Conservation (phyloP, 345 rosid genomes). For the Syzygium aromaticum region DNA sequence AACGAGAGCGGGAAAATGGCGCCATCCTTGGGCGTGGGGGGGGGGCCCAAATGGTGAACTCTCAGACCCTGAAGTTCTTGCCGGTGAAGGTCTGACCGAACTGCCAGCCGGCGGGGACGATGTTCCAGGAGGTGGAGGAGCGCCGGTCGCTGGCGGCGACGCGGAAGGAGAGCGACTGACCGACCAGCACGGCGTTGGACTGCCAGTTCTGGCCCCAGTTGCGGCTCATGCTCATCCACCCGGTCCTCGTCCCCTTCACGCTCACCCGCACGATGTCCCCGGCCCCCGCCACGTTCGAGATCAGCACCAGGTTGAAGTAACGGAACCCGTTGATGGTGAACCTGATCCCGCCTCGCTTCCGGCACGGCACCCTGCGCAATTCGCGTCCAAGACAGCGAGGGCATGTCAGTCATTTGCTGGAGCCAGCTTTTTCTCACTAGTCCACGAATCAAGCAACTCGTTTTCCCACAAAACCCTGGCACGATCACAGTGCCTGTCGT, state of each 20-base stretch:
- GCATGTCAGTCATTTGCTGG: not conserved
- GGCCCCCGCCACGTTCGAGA: slow-evolving; percentile 4
- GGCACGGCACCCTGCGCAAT: not conserved
- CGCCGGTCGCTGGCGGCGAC: slow-evolving; percentile 1
- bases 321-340: slow-evolving; percentile 6
- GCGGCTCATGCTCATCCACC: slow-evolving; percentile 6
- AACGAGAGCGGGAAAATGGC: not conserved
- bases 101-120: not conserved
- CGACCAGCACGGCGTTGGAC: not conserved
- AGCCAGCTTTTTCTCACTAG: not conserved
- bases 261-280: slow-evolving; percentile 3
- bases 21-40: not conserved
- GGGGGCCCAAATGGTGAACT: not conserved
- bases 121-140: slow-evolving; percentile 5
- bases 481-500: not conserved
- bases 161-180: slow-evolving; percentile 4
- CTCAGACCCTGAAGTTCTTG: slow-evolving; percentile 6
- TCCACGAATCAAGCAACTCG: not conserved
- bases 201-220: slow-evolving; percentile 7
- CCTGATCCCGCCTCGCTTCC: slow-evolving; percentile 3
- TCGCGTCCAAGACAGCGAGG: not conserved
- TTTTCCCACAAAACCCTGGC: not conserved
- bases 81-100: slow-evolving; percentile 4
- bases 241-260: slow-evolving; percentile 2
- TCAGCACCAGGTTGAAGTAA: slow-evolving; percentile 5